phyloP scores from a whole-genome alignment of 106 monocot genomes.

The Dendrobium officinale region DNA sequence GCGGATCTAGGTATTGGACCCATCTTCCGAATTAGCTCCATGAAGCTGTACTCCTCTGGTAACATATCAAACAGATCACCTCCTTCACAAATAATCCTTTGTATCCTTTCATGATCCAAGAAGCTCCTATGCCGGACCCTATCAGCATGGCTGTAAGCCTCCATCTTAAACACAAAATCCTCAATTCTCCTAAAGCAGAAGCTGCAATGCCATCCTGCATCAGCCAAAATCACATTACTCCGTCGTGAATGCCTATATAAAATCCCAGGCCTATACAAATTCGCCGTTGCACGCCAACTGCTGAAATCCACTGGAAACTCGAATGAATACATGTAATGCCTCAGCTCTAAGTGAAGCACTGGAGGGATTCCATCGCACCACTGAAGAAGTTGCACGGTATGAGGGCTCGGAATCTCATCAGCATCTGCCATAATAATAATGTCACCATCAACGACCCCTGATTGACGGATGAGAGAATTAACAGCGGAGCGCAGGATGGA shows the following conservation, averaged over 20 bases:
- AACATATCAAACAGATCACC: slow-evolving; percentile 83
- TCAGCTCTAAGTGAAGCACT: slow-evolving; percentile 71
- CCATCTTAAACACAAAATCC: slow-evolving; percentile 88
- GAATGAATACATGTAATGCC: slow-evolving; percentile 84
- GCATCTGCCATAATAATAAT: slow-evolving; percentile 76
- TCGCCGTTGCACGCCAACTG: slow-evolving; percentile 75
- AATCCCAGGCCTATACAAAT: slow-evolving; percentile 31
- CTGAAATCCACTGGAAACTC: slow-evolving; percentile 73
- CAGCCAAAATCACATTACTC: slow-evolving; percentile 51
- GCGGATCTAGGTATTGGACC: slow-evolving; percentile 60
- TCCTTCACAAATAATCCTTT: slow-evolving; percentile 70
- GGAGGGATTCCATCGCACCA: slow-evolving; percentile 83
- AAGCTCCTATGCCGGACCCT: slow-evolving; percentile 33
- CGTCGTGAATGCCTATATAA: slow-evolving; percentile 67
- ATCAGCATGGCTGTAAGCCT: slow-evolving; percentile 86
- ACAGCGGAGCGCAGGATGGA: slow-evolving; percentile 34
- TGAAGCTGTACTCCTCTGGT: slow-evolving; percentile 82
- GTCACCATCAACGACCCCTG: slow-evolving; percentile 51
- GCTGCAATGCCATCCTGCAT: slow-evolving; percentile 96
- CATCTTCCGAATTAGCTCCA: slow-evolving; percentile 70
- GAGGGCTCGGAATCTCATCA: slow-evolving; percentile 79
- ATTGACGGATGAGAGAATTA: slow-evolving; percentile 44
- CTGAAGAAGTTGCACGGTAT: slow-evolving; percentile 54
- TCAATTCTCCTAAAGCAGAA: slow-evolving; percentile 74
- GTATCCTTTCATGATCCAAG: slow-evolving; percentile 53